Base-by-base conservation (phyloP, 495 filamentous ascomycete genomes). In the Talaromyces stipitatus region DNA sequence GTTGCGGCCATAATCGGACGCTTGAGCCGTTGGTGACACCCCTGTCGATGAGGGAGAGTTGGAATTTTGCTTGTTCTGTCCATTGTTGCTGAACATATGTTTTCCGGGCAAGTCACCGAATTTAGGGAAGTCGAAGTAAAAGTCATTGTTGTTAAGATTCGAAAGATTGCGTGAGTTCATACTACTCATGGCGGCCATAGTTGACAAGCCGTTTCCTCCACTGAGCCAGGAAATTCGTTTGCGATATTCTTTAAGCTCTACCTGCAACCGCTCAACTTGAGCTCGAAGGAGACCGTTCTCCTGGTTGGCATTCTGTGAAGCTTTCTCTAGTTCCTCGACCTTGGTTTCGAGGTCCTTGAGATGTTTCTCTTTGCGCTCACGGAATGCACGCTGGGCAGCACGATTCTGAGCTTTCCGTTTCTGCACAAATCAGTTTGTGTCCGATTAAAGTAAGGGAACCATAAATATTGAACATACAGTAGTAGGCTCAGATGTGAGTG, bases 401-500 rank as follows among this genome's bases (percentile, higher is more conserved):
- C 94, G 87, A 62, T 99, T 99, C 67, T 99, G 94, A 10, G 95
- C 94, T 74, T 99, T 99, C 61, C 94, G 89, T 77, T 99, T 99
- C 92, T 97, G 63, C 32, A 26, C 58, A 2, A n/a, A 50, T 9
- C 26, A 32, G 70, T 88, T 70, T 85, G 81, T 67, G 46, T 63
- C 48, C 33, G 2, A 45, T 16, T 1, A 24, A 29, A 46, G 23
- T 45, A 32, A 24, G 33, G 9, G 29, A 41, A 48, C 33, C 28
- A 54, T 45, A 33, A 29, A 55, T 46, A 47, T 55, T 24, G 29
- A 57, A 60, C 91, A 77, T 85, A 97, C 92, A 60, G 94, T 94
- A 57, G 90, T 97, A 10, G 94, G 94, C 61, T 99, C 94, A 33
- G 88, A 91, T 48, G 89, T 97, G 64, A 99, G 75, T 18, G 92